phyloP scores from a whole-genome alignment of 23 red algal genomes.

The Chondrus crispus region DNA sequence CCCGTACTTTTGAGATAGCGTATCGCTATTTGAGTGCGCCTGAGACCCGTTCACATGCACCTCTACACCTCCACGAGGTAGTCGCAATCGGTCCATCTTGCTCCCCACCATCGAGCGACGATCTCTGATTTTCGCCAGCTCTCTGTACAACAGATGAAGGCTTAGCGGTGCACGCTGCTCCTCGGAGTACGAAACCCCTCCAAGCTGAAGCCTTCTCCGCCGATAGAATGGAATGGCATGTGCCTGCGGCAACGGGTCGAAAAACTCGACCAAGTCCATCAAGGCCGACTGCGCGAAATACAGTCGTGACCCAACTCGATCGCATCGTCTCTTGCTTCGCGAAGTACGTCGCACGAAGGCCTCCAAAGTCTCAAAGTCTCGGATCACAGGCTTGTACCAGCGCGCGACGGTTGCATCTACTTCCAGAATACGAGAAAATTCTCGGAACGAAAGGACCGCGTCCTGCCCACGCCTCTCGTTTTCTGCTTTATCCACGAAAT shows the following conservation, averaged over 20 bases:
- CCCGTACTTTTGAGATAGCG: slow-evolving; percentile 16
- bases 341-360: not conserved
- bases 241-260: slow-evolving; percentile 57
- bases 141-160: slow-evolving; percentile 48
- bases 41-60: slow-evolving; percentile 4
- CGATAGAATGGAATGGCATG: slow-evolving; percentile 45
- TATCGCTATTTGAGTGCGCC: not conserved
- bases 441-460: slow-evolving; percentile 48
- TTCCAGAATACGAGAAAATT: slow-evolving; percentile 46
- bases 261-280: slow-evolving; percentile 69
- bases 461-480: not conserved
- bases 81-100: not conserved
- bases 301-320: slow-evolving; percentile 14
- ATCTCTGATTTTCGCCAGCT: slow-evolving; percentile 56
- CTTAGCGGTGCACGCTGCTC: slow-evolving; percentile 36
- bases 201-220: slow-evolving; percentile 57
- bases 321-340: not conserved
- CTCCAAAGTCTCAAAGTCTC: slow-evolving; percentile 53
- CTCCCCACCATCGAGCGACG: slow-evolving; percentile 18
- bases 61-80: slow-evolving; percentile 9
- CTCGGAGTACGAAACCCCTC: not conserved
- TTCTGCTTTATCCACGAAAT: slow-evolving; percentile 9
- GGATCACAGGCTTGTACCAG: slow-evolving; percentile 40
- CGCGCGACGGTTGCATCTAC: slow-evolving; percentile 6
- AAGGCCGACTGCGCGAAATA: slow-evolving; percentile 55